A percentile compares a stretch with the other conserved stretches of the same genome.
Conservation (phyloP, 2,329 filamentous ascomycete genomes). For the Neopestalotiopsis sp. region DNA sequence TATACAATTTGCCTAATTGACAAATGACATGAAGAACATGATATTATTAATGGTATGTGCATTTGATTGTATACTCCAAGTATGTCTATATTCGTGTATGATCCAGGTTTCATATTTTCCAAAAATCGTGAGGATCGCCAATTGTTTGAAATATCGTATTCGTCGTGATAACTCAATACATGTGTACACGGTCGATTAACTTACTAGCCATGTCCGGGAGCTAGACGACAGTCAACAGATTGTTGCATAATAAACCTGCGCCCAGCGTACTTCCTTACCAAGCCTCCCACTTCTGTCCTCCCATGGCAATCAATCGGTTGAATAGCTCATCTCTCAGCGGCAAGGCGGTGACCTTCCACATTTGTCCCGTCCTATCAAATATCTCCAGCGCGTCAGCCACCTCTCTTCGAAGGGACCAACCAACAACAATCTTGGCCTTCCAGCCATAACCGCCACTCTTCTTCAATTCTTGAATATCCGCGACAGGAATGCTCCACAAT, state of each 20-base stretch:
- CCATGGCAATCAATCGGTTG: constrained; percentile 78
- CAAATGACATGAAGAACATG: too few species aligned
- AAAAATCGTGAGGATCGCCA: not conserved
- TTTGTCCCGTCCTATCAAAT: constrained; percentile 59
- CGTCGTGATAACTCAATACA: not conserved
- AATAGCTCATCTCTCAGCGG: constrained; percentile 78
- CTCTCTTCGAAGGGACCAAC: constrained; percentile 76
- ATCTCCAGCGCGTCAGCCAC: constrained; percentile 79
- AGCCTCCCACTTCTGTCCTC: constrained; percentile 82
- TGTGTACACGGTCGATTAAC: not conserved
- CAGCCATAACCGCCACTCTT: constrained; percentile 84
- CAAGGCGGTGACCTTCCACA: constrained; percentile 72
- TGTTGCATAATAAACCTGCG: not conserved
- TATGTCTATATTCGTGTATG: not conserved
- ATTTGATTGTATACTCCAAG: not conserved
- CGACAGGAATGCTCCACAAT: constrained; percentile 72
- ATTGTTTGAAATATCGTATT: not conserved
- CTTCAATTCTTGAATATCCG: constrained; percentile 74
- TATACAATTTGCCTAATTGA: too few species aligned
- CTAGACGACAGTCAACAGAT: not conserved
- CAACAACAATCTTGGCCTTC: constrained; percentile 84
- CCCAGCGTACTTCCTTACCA: constrained; percentile 54
- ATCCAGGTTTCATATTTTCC: not conserved
- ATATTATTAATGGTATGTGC: too few species aligned
- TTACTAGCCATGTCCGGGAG: not conserved